phyloP scores from a whole-genome alignment of 208 protist species.

The Zelonia costaricensis region DNA sequence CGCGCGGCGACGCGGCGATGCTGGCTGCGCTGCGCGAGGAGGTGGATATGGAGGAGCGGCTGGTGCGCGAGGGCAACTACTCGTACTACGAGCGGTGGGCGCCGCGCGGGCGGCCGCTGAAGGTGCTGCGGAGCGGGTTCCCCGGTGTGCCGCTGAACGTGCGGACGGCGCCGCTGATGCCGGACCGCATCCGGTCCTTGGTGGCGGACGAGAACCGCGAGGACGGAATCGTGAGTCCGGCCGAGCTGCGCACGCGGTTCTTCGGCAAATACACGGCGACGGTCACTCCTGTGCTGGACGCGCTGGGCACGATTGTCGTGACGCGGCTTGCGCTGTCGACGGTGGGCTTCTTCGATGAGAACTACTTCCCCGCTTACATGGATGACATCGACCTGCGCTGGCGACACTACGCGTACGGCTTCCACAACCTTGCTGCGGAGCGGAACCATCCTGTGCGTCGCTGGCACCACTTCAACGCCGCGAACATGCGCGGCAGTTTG shows the following conservation, averaged over 20 bases:
- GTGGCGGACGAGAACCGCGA: slow-evolving; percentile 21
- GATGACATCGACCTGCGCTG: slow-evolving; percentile 39
- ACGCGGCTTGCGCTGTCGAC: slow-evolving; percentile 34
- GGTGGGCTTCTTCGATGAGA: slow-evolving; percentile 47
- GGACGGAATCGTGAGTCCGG: background rate
- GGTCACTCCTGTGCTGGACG: slow-evolving; percentile 16
- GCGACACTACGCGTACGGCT: slow-evolving; percentile 20
- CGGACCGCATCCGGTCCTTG: slow-evolving; percentile 39
- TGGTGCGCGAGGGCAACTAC: slow-evolving; percentile 13
- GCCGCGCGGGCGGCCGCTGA: slow-evolving; percentile 28
- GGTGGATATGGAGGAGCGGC: slow-evolving; percentile 33
- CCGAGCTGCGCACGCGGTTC: slow-evolving; percentile 14
- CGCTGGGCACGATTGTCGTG: slow-evolving; percentile 20
- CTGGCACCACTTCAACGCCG: slow-evolving; percentile 31
- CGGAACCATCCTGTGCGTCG: background rate
- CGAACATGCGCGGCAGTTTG: slow-evolving; percentile 16
- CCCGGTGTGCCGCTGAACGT: slow-evolving; percentile 33
- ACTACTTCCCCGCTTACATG: slow-evolving; percentile 46
- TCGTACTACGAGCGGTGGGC: slow-evolving; percentile 34
- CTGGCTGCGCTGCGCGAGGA: slow-evolving; percentile 25
- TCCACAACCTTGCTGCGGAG: slow-evolving; percentile 1
- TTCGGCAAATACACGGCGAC: slow-evolving; percentile 30
- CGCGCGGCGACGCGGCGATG: slow-evolving; percentile 26
- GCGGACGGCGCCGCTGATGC: slow-evolving; percentile 34
- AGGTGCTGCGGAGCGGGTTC: slow-evolving; percentile 35